These are phyloP conservation scores for Hansfordia pulvinata DNA, from an alignment of 2,329 filamentous ascomycete species.

Conservation along the genomic window DNA sequence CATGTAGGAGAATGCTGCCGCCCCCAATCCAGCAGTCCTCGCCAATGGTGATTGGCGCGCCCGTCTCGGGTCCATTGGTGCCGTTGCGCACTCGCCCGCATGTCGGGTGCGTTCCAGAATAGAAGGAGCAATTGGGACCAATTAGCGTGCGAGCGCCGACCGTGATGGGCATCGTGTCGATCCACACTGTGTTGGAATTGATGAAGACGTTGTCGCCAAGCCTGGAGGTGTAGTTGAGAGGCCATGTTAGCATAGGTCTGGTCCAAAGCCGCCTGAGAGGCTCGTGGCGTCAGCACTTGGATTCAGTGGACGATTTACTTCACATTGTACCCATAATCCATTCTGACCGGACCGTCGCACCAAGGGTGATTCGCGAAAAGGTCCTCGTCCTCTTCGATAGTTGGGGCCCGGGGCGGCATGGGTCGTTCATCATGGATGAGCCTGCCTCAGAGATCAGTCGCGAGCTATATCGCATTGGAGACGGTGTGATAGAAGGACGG, in stretches of 20 bases:
- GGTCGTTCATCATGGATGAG: conserved; percentile 48
- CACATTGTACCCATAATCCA: conserved; percentile 71
- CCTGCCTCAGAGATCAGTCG: conserved; percentile 26
- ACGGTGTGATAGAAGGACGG: neutral
- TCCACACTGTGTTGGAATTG: conserved; percentile 59
- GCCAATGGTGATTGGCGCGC: conserved; percentile 60
- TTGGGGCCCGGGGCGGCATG: conserved; percentile 43
- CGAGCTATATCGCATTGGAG: conserved; percentile 2
- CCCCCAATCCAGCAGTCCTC: conserved; percentile 75
- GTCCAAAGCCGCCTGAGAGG: no score
- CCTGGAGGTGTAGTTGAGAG: conserved; percentile 14
- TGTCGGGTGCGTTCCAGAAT: conserved; percentile 61
- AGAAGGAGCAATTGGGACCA: conserved; percentile 68
- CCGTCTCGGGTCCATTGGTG: conserved; percentile 59
- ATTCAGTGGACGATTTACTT: conserved; percentile 20
- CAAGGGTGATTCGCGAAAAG: conserved; percentile 52
- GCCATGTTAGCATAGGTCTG: no score
- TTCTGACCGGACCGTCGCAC: conserved; percentile 56
- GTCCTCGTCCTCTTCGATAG: conserved; percentile 48
- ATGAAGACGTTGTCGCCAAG: conserved; percentile 61
- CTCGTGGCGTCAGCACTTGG: no score
- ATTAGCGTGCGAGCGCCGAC: conserved; percentile 68
- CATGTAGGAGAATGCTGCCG: conserved; percentile 56
- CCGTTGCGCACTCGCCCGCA: conserved; percentile 65
- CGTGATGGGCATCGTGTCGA: conserved; percentile 63